These are phyloP conservation scores for Hypoxylon rickii DNA, from an alignment of 495 filamentous ascomycete genomes.

Conservation along the genomic window DNA sequence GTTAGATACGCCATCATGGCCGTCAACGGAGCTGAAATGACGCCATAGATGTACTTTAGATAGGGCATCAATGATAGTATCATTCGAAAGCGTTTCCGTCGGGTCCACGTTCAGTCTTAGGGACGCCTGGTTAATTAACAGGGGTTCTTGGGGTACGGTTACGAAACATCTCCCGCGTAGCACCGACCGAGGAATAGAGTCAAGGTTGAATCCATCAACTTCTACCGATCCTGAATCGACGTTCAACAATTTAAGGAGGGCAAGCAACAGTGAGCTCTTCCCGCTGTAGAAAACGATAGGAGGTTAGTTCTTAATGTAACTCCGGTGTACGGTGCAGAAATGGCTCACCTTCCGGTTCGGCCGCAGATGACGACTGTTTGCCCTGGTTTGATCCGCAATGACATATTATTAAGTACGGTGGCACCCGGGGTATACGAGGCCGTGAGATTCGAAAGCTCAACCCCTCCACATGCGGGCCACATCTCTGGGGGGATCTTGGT, in stretches of 20 bases:
- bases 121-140: slow-evolving; percentile 47
- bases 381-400: slow-evolving; percentile 55
- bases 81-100: slow-evolving; percentile 40
- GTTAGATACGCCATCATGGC: not conserved
- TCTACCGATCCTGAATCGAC: slow-evolving; percentile 43
- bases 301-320: not conserved
- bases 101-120: slow-evolving; percentile 58
- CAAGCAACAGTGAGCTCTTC: slow-evolving; percentile 45
- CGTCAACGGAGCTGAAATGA: slow-evolving; percentile 37
- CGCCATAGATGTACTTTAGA: slow-evolving; percentile 25
- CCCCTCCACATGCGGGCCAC: slow-evolving; percentile 50
- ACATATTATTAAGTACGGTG: slow-evolving; percentile 50
- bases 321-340: not conserved
- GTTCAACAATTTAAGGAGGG: slow-evolving; percentile 46
- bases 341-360: slow-evolving; percentile 38
- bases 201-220: slow-evolving; percentile 54
- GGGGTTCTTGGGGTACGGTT: slow-evolving; percentile 54
- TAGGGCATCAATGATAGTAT: slow-evolving; percentile 45
- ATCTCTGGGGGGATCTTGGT: slow-evolving; percentile 54
- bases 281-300: slow-evolving; percentile 40
- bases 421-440: slow-evolving; percentile 41
- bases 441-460: slow-evolving; percentile 50
- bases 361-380: slow-evolving; percentile 62
- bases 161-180: slow-evolving; percentile 38
- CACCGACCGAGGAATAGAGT: slow-evolving; percentile 41